A percentile compares a stretch with the other conserved stretches of the same genome.
Conservation (phyloP, 2,329 filamentous ascomycete species). For the Pseudocercospora eumusae region DNA sequence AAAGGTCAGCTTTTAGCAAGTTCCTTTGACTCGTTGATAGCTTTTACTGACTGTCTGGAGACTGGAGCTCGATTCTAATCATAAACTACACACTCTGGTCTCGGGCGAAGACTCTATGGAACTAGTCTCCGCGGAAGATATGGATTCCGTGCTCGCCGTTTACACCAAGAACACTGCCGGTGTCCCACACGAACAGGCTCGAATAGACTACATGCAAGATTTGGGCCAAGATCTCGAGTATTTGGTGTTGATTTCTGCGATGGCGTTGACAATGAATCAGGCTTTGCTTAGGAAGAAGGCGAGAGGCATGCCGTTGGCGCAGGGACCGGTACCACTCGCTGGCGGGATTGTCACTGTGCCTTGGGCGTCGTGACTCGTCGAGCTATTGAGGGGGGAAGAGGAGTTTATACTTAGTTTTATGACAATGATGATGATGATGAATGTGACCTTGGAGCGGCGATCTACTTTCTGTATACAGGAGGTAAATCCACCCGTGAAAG, state of each 20-base stretch:
- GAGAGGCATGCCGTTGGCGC: neutral
- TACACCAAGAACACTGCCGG: neutral
- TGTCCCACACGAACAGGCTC: neutral
- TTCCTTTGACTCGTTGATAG: neutral
- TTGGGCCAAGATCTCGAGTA: slow-evolving; percentile 1
- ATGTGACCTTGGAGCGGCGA: no score
- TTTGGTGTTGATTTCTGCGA: neutral
- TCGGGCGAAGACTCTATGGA: slow-evolving; percentile 1
- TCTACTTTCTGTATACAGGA: no score
- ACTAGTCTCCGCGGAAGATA: neutral
- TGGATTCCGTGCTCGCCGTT: neutral
- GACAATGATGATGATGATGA: no score
- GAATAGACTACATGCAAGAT: slow-evolving; percentile 1
- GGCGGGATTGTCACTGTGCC: neutral
- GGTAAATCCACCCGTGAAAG: no score
- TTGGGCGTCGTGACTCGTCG: neutral
- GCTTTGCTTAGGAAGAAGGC: neutral
- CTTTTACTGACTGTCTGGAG: neutral
- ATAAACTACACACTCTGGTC: neutral
- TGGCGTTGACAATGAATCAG: neutral
- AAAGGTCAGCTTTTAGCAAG: neutral
- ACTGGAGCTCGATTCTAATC: neutral
- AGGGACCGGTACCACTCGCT: neutral
- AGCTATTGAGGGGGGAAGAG: neutral
- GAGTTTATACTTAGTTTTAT: neutral